Evolutionary conservation across 1,284 basidiomycete genomes (phyloP), one percentile per base, ranked within the genome.

Genomic region (Ustilago bromivora): DNA sequence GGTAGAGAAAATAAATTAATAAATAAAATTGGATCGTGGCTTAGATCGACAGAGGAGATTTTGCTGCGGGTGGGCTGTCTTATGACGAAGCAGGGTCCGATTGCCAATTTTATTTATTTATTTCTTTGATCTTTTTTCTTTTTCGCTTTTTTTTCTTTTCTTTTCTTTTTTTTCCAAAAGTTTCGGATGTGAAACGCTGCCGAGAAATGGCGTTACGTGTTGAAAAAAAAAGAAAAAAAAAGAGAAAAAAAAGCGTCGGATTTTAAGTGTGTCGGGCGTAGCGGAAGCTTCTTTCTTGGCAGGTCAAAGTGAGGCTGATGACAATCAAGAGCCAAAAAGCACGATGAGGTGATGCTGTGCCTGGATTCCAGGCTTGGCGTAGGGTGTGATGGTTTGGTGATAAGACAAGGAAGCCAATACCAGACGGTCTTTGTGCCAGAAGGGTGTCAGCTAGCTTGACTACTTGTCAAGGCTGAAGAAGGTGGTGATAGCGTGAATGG

Each of bases 51-150:
- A 46, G 56, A 46, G 52, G 52, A 60, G 36, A 32, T 8, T 34
- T n/a, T 35, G 56, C 57, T 41, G 40, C 15, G 7, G 40, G 15
- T 41, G 40, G 23, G 23, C 40, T 46, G 57, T 43, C 51, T 17
- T 36, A 61, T 61, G 59, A 61, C 51, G 51, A 61, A 41, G 46
- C 46, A 61, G 59, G 51, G 49, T 59, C 57, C 15, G 15, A 41
- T 41, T 17, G n/a, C 10, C 7, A 19, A n/a, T 38, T 38, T 38
- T 38, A 13, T 23, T 28, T 28, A 28, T 28, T 23, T 28, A 28
- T 28, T 28, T 28, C 23, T 28, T 28, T 28, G 23, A 28, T 28
- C 23, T 28, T 28, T 28, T 28, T 28, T 28, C 2, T 28, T 28
- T 28, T 23, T 23, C 23, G 23, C 2, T 23, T 23, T 23, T 40